Evolutionary conservation across 345 rosid species (phyloP), one percentile per base, ranked within the genome.

Genomic region (Salix exigua): DNA sequence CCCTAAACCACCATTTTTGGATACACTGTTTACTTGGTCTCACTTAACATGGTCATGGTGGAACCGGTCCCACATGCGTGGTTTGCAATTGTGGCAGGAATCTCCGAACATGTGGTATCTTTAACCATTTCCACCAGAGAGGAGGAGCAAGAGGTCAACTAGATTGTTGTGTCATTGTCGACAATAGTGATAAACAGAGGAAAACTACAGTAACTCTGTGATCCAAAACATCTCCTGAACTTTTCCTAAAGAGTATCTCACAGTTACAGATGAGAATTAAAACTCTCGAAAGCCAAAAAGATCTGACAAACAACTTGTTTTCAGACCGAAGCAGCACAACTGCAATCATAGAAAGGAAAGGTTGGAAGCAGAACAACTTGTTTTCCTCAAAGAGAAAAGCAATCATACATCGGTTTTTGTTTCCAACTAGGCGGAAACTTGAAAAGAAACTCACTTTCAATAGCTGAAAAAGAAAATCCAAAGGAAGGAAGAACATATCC

Each of bases 11-110:
- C 68, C 74, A 61, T 75, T 71, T 79, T 80, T 82, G 86, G 79
- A 79, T 74, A 75, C 69, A 81, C 85, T 79, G 71, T 86, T 78
- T 7, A 37, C 68, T 82, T 80, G 66, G 66, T 76, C 83, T 71
- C 75, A 63, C 21, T 74, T 61, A 70, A 55, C 70, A 66, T 64
- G 67, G 33, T 65, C 68, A 76, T 75, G 82, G 87, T 75, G 87
- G 86, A 82, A 85, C 83, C 35, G 73, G 35, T 33, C 51, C 28
- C 23, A 10, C 28, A 26, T 40, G 73, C 40, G 40, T 33, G 14
- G 31, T 38, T 77, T 48, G 62, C 66, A 65, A 73, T 48, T 68
- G 25, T 30, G 62, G 37, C 58, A 58, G 25, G 33, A 63, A 75
- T 53, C 60, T 72, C 40, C 55, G 13, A 65, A 71, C 65, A 31